Evolutionary conservation across 2,329 filamentous ascomycete species (phyloP).

Genomic region (Fusarium coicis): DNA sequence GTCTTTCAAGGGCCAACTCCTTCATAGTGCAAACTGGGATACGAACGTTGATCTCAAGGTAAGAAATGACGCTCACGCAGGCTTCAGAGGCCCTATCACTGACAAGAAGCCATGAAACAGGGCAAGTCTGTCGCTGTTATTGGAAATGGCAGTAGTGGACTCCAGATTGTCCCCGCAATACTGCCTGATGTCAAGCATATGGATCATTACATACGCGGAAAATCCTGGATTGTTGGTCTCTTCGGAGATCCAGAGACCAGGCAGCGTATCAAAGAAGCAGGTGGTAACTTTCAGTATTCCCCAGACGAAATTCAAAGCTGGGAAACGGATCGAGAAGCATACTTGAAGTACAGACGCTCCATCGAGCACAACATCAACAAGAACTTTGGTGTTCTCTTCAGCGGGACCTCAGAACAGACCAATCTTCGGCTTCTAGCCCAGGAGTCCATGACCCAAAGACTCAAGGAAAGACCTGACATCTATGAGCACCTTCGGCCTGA

Average conservation of each 20-base stretch:
- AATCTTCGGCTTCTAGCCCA: background rate
- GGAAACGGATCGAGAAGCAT: conserved; percentile 10
- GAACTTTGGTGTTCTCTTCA: conserved; percentile 7
- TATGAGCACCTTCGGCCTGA: conserved; percentile 1
- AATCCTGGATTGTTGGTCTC: conserved; percentile 8
- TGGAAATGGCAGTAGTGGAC: conserved; percentile 10
- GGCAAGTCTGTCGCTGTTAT: conserved; percentile 6
- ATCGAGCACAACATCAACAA: conserved; percentile 20
- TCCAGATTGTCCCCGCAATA: conserved; percentile 12
- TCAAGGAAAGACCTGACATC: background rate
- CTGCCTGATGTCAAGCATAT: conserved; percentile 6
- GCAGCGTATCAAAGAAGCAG: conserved; percentile 2
- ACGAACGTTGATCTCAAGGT: background rate
- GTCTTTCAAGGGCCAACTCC: background rate
- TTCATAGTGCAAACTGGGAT: conserved; percentile 20
- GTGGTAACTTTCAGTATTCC: conserved; percentile 1
- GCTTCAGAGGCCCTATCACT: accelerated
- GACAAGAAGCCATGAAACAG: background rate
- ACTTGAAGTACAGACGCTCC: conserved; percentile 1
- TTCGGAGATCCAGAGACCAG: conserved; percentile 10
- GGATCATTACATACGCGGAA: conserved; percentile 14
- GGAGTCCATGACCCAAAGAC: conserved; percentile 3
- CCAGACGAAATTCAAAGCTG: background rate
- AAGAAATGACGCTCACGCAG: too few relatives aligned
- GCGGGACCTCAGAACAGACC: background rate